These are phyloP conservation scores for Tricholoma bakamatsutake DNA, from an alignment of 768 basidiomycete genomes.

Conservation along the genomic window DNA sequence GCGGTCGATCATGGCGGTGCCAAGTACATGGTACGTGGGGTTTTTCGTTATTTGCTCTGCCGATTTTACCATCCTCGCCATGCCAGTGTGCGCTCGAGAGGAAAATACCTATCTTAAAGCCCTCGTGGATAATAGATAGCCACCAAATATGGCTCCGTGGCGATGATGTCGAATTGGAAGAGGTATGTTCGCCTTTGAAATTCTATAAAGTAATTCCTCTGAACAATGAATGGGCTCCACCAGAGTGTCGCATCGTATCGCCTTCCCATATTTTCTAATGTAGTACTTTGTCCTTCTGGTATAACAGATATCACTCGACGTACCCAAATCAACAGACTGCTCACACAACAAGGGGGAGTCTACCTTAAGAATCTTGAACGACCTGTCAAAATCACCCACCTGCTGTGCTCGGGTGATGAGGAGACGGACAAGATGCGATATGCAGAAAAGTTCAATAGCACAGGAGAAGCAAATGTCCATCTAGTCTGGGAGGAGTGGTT, in stretches of 20 bases:
- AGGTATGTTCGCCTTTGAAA: slow-evolving; percentile 36
- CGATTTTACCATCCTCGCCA: slow-evolving; percentile 4
- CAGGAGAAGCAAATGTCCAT: slow-evolving; percentile 66
- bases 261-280: slow-evolving; percentile 66
- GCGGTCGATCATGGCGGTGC: slow-evolving; percentile 75
- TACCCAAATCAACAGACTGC: slow-evolving; percentile 54
- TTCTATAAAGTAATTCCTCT: not conserved
- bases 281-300: slow-evolving; percentile 72
- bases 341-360: slow-evolving; percentile 55
- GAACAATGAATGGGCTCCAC: not conserved
- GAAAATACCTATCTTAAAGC: slow-evolving; percentile 71
- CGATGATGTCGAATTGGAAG: slow-evolving; percentile 65
- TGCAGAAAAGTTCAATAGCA: slow-evolving; percentile 66
- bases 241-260: slow-evolving; percentile 58
- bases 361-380: slow-evolving; percentile 76
- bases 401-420: slow-evolving; percentile 66
- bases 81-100: slow-evolving; percentile 75
- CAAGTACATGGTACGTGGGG: slow-evolving; percentile 66
- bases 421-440: slow-evolving; percentile 75
- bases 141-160: slow-evolving; percentile 75
- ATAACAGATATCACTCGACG: slow-evolving; percentile 58
- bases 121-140: slow-evolving; percentile 71
- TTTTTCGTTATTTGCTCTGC: not conserved
- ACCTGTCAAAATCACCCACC: slow-evolving; percentile 77
- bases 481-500: slow-evolving; percentile 97